Conservation (phyloP, 2,329 filamentous ascomycete genomes). For the Diaporthe vexans region DNA sequence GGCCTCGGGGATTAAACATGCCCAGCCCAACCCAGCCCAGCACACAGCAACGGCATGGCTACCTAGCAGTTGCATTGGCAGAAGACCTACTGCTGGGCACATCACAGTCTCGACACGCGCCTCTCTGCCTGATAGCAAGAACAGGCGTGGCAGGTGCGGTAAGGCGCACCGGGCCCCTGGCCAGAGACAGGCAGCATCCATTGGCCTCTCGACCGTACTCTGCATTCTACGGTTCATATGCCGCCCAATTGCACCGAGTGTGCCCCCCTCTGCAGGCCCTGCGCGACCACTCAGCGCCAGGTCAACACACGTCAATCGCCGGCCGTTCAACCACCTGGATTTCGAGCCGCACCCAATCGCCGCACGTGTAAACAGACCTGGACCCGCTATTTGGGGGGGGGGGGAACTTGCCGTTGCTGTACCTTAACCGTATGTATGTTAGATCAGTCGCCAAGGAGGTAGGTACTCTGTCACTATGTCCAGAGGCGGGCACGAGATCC, state of each 20-base stretch:
- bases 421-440: not conserved
- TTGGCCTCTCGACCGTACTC: slow-evolving; percentile 40
- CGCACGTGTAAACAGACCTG: slow-evolving; percentile 18
- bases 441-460: not conserved
- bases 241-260: slow-evolving; percentile 20
- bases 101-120: slow-evolving; percentile 11
- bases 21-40: not conserved
- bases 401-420: slow-evolving; percentile 18
- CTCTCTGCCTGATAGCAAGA: slow-evolving; percentile 13
- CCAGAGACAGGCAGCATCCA: slow-evolving; percentile 33
- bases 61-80: not conserved
- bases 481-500: not conserved
- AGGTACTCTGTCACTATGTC: not conserved
- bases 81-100: not conserved
- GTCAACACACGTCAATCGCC: slow-evolving; percentile 41
- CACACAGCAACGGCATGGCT: not conserved
- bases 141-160: slow-evolving; percentile 2
- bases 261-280: slow-evolving; percentile 28
- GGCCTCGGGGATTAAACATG: slow-evolving; percentile 13
- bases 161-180: slow-evolving; percentile 31
- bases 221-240: slow-evolving; percentile 40
- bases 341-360: slow-evolving; percentile 37
- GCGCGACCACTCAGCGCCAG: slow-evolving; percentile 38
- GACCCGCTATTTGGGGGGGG: slow-evolving; percentile 35
- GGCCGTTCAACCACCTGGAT: slow-evolving; percentile 42